These are phyloP conservation scores for Leishmania tropica DNA, from an alignment of 208 protist species.

Conservation along the genomic window DNA sequence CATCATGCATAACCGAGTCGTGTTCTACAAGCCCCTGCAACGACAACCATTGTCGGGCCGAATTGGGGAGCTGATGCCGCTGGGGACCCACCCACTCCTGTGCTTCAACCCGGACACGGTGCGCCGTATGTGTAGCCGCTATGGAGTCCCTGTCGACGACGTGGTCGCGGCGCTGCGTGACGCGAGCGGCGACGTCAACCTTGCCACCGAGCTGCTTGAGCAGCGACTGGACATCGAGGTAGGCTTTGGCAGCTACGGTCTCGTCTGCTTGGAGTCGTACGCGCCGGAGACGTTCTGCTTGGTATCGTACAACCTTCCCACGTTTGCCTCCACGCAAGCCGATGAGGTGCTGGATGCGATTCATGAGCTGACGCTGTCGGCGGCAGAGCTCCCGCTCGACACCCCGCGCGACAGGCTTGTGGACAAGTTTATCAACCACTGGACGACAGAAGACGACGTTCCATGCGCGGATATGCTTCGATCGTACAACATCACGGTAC, in stretches of 20 bases:
- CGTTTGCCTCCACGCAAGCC: conserved; percentile 55
- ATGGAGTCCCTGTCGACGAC: conserved; percentile 52
- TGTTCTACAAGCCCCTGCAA: conserved; percentile 79
- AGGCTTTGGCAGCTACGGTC: conserved; percentile 68
- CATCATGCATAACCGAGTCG: conserved; percentile 85
- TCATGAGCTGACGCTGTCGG: conserved; percentile 87
- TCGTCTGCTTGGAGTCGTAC: conserved; percentile 88
- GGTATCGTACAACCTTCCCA: conserved; percentile 72
- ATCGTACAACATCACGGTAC: conserved; percentile 65
- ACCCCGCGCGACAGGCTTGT: conserved; percentile 49
- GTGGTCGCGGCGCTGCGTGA: conserved; percentile 56
- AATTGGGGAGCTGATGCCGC: conserved; percentile 69
- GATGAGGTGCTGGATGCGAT: conserved; percentile 85
- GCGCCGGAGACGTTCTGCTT: conserved; percentile 86
- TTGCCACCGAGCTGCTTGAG: conserved; percentile 55
- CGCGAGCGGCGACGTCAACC: conserved; percentile 69
- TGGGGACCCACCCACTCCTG: conserved; percentile 51
- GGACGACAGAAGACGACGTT: conserved; percentile 75
- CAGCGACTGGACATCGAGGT: conserved; percentile 48
- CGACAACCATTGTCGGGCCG: conserved; percentile 36
- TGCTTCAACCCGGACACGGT: conserved; percentile 66
- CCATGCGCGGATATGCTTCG: conserved; percentile 50
- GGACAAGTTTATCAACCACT: conserved; percentile 66
- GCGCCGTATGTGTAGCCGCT: conserved; percentile 62
- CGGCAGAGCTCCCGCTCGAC: conserved; percentile 84